phyloP scores from a whole-genome alignment of 805 yeast species.

The Myxozyma neglecta region DNA sequence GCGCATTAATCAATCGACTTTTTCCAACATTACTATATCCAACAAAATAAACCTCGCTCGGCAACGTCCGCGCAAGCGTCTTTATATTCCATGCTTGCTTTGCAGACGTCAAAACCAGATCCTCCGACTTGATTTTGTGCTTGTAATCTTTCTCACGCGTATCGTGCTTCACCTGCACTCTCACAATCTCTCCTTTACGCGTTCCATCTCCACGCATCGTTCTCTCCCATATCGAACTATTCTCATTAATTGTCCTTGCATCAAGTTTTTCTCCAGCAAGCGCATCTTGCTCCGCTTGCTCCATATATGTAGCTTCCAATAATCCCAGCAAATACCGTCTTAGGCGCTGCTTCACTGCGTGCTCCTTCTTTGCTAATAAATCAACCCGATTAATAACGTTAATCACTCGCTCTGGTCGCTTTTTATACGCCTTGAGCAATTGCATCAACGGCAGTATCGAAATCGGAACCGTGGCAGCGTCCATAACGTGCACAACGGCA shows the following conservation, averaged over 20 bases:
- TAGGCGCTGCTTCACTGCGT: conserved; percentile 4
- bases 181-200: background rate
- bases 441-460: conserved; percentile 37
- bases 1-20: conserved; percentile 66
- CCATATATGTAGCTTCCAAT: background rate
- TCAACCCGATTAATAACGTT: conserved; percentile 19
- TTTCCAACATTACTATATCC: conserved; percentile 93
- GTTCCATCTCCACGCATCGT: background rate
- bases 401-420: background rate
- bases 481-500: conserved; percentile 59
- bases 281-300: conserved; percentile 1
- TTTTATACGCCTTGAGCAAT: conserved; percentile 3
- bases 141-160: background rate
- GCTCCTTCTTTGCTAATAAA: conserved; percentile 5
- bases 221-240: conserved; percentile 9
- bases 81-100: conserved; percentile 54
- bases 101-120: conserved; percentile 55
- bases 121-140: background rate
- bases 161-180: background rate
- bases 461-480: conserved; percentile 73
- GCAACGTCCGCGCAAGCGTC: conserved; percentile 44
- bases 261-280: background rate
- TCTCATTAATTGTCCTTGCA: background rate
- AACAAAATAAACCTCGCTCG: conserved; percentile 48
- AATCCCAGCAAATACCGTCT: conserved; percentile 5